Base-by-base conservation (phyloP, 2,329 filamentous ascomycete genomes). In the Alternaria metachromatica region DNA sequence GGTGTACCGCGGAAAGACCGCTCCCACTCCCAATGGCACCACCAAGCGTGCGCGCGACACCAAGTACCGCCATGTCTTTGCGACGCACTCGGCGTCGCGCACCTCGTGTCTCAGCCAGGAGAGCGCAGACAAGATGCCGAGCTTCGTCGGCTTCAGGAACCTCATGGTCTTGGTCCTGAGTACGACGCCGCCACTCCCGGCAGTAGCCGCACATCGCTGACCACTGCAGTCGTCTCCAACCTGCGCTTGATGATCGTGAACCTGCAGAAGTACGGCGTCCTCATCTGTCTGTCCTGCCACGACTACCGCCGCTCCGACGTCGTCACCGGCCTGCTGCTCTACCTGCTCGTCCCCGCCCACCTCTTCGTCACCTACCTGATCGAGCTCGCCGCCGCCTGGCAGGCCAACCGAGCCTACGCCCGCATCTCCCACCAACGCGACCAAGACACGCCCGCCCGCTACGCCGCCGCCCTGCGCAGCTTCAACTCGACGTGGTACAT, bases 161-260 rank as follows among this genome's bases (percentile, higher is more conserved):
- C 87, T 99, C 67, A 97, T 97, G 93, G 92, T 97, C 43, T 90
- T 98, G 75, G 93, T 97, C 41, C 82, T 97, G 65, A 89, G 93
- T 96, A 86, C 67, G 86, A 72, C 68, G 60, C 62, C 70, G 61
- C 61, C 56, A 25, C 49, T 58, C 20, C 20, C 41, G 25, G 37
- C 37, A 5, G 25, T 41, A 12, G 49, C 25, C 49, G 30, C 23
- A 8, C 54, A 26, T 26, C 18, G 60, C 78, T 82, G 65, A 77
- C 62, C 55, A 45, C 46, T 64, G 28, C 71, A 94, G 93, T 98
- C 75, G 93, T 95, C 54, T 96, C 94, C 74, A 99, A 99, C 78
- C 82, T 99, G 55, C 90, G 96, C 68, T 86, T 99, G 74, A 93
- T 98, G 83, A 94, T 99, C 76, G 96, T 98, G 81, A 99, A 99